A percentile compares a stretch with the other conserved stretches of the same genome.
These are phyloP conservation scores for Ochetophila trinervis DNA, from an alignment of 306 rosid species.

Conservation along the genomic window DNA sequence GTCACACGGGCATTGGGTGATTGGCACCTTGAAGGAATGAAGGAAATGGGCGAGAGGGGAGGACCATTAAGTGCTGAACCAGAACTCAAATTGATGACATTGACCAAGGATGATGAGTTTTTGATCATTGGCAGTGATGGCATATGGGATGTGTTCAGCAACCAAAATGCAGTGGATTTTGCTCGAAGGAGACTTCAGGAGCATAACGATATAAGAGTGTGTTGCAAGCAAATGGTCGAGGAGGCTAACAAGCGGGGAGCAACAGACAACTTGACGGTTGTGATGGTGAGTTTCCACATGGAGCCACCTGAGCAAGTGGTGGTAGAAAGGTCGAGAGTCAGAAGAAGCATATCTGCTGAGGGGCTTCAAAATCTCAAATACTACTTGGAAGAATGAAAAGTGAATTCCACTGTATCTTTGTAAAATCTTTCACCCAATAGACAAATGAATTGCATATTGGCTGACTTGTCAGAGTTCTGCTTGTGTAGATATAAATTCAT, in stretches of 20 bases:
- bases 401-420: background rate
- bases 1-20: constrained; percentile 91
- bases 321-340: constrained; percentile 57
- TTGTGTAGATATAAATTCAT: constrained; percentile 40
- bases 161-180: constrained; percentile 78
- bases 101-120: constrained; percentile 79
- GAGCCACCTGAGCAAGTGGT: constrained; percentile 66
- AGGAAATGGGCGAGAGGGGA: constrained; percentile 50
- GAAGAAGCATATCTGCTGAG: constrained; percentile 83
- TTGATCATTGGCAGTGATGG: constrained; percentile 92
- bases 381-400: constrained; percentile 43
- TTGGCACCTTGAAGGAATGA: constrained; percentile 97
- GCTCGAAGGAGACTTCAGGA: constrained; percentile 76
- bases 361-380: constrained; percentile 73
- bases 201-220: constrained; percentile 77
- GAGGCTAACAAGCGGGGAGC: constrained; percentile 80
- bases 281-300: constrained; percentile 72
- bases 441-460: background rate
- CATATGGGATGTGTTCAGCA: constrained; percentile 81
- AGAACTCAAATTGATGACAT: constrained; percentile 62
- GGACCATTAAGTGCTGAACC: constrained; percentile 96
- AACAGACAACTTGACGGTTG: constrained; percentile 72
- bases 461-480: constrained; percentile 20
- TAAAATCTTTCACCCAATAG: background rate
- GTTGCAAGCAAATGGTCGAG: constrained; percentile 76